These are phyloP conservation scores for Fusarium tuaranense DNA, from an alignment of 2,329 filamentous ascomycete genomes.

Conservation along the genomic window DNA sequence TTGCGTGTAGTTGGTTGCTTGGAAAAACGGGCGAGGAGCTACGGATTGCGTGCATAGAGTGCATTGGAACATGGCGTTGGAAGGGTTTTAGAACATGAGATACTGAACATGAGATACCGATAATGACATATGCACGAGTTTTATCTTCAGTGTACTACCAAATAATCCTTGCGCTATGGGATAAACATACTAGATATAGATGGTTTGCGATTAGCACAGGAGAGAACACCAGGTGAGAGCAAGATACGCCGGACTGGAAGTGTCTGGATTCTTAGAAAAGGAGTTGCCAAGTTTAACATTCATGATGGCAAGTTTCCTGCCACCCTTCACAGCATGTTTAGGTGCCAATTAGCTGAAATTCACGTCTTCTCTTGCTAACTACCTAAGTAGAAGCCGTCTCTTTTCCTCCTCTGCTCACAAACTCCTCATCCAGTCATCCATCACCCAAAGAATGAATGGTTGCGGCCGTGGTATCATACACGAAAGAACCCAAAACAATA, in stretches of 20 bases:
- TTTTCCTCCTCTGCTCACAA: not conserved
- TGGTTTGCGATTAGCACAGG: not conserved
- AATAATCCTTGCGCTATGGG: not conserved
- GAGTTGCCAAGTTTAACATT: not conserved
- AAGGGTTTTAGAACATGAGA: not conserved
- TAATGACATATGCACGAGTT: not conserved
- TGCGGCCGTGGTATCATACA: conserved; percentile 5
- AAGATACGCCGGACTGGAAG: too few species aligned
- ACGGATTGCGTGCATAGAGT: not conserved
- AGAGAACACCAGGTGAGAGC: not conserved
- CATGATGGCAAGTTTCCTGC: not conserved
- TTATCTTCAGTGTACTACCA: not conserved
- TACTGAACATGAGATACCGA: not conserved
- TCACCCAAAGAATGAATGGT: conserved; percentile 7
- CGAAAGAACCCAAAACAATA: conserved; percentile 1
- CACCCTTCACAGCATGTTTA: not conserved
- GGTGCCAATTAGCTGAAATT: not conserved
- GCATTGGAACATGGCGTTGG: not conserved
- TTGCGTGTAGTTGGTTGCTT: not conserved
- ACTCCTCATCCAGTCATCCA: conserved; percentile 2
- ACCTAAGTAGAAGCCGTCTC: not conserved
- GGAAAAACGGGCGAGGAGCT: not conserved
- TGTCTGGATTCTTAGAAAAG: too few species aligned
- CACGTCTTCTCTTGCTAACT: not conserved
- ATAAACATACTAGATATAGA: not conserved